Conservation (phyloP, 768 basidiomycete genomes). For the Termitomyces sp. region DNA sequence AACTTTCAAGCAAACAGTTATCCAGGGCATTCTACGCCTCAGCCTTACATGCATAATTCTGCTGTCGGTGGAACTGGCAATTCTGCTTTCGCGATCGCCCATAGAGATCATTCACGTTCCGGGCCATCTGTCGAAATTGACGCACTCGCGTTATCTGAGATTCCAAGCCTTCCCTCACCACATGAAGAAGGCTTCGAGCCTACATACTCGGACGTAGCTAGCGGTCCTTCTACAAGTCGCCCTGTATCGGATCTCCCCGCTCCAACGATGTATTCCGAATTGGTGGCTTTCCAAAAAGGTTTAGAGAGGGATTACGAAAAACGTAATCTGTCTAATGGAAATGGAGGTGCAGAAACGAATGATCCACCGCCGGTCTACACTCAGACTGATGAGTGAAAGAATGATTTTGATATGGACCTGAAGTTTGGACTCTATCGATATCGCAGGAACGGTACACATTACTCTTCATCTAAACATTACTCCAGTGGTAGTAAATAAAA, state of each 20-base stretch:
- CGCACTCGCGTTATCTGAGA: too few relatives aligned
- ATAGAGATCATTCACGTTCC: neutral
- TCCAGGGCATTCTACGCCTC: slow-evolving; percentile 1
- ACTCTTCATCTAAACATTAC: neutral
- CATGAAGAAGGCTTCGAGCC: neutral
- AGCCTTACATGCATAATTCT: slow-evolving; percentile 6
- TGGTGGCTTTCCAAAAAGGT: neutral
- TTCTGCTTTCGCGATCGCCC: neutral
- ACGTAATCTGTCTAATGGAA: slow-evolving; percentile 7
- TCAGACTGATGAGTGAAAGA: neutral
- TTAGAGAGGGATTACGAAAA: slow-evolving; percentile 11
- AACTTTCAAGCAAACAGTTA: neutral
- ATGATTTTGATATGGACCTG: neutral
- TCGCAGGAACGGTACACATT: neutral
- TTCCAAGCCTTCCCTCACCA: neutral
- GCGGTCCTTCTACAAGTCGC: neutral
- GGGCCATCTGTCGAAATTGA: neutral
- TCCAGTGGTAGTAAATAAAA: slow-evolving; percentile 1
- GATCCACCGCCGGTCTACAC: slow-evolving; percentile 11
- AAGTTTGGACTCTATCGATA: neutral
- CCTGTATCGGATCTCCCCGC: neutral
- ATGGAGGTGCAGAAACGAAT: slow-evolving; percentile 1
- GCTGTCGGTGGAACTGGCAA: neutral
- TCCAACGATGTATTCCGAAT: neutral
- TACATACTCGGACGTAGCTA: neutral